Evolutionary conservation across 208 protist genomes (phyloP).

Genomic region (Wallacemonas sp.): DNA sequence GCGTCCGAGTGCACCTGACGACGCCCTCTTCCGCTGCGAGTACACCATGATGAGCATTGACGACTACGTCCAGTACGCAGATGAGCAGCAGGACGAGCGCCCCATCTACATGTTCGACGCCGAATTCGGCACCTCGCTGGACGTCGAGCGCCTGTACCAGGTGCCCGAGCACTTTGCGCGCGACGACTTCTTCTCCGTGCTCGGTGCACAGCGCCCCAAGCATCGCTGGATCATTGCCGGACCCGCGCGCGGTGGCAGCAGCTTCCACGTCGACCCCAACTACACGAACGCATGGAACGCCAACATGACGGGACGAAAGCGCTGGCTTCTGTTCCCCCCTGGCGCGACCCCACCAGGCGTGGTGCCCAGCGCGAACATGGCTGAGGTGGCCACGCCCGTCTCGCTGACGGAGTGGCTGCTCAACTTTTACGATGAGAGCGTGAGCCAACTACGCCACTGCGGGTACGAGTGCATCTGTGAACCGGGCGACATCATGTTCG

Average conservation of each 20-base stretch:
- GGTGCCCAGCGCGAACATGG: conserved; percentile 78
- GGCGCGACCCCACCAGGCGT: conserved; percentile 67
- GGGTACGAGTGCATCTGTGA: conserved; percentile 87
- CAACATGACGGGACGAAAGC: conserved; percentile 85
- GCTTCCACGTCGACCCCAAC: conserved; percentile 91
- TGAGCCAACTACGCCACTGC: conserved; percentile 54
- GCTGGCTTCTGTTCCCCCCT: conserved; percentile 89
- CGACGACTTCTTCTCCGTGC: conserved; percentile 84
- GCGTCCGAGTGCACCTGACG: conserved; percentile 31
- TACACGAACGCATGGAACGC: conserved; percentile 91
- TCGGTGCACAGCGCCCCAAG: conserved; percentile 73
- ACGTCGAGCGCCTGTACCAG: conserved; percentile 68
- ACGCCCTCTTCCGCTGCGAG: conserved; percentile 83
- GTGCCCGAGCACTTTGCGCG: conserved; percentile 73
- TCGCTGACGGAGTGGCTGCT: conserved; percentile 89
- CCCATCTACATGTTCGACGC: conserved; percentile 92
- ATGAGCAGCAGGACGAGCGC: conserved; percentile 79
- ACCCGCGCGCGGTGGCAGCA: conserved; percentile 78
- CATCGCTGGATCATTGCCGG: conserved; percentile 91
- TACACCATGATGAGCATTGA: conserved; percentile 81
- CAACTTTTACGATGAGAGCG: conserved; percentile 82
- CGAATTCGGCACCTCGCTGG: conserved; percentile 69
- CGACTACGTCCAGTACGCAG: conserved; percentile 85
- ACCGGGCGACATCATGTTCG: conserved; percentile 89
- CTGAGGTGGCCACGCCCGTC: conserved; percentile 85